Evolutionary conservation across 805 yeast genomes (phyloP).

Genomic region (Candida tibetensis): DNA sequence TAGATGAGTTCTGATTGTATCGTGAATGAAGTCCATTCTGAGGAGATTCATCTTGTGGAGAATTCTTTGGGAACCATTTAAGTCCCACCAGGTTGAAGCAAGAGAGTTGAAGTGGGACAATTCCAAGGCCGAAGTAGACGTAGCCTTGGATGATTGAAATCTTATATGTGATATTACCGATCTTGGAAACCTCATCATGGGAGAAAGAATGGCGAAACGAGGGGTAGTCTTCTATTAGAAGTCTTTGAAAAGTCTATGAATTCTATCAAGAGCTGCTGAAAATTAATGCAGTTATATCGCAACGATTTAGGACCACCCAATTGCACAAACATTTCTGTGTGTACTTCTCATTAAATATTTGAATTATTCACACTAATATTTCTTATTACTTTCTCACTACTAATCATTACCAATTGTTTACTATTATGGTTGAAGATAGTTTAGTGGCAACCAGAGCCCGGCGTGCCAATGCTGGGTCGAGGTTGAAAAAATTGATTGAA

Average conservation of each 20-base stretch:
- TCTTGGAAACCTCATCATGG: not conserved
- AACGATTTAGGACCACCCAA: no score
- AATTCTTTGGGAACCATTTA: conserved; percentile 87
- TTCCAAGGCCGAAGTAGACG: conserved; percentile 58
- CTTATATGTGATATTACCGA: not conserved
- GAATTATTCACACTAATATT: no score
- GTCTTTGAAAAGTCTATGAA: no score
- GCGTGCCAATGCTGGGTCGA: conserved; percentile 88
- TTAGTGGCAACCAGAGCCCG: conserved; percentile 72
- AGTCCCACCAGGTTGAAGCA: conserved; percentile 99
- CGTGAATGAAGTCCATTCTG: conserved; percentile 81
- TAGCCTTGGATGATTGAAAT: conserved; percentile 11
- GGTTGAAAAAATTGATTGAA: conserved; percentile 68
- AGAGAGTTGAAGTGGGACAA: conserved; percentile 77
- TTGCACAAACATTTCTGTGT: no score
- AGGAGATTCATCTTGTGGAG: conserved; percentile 91
- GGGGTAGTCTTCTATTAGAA: no score
- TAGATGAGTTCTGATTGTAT: conserved; percentile 48
- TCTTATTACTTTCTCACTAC: no score
- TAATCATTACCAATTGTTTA: no score
- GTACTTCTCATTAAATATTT: no score
- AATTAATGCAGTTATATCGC: no score
- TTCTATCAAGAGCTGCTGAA: no score
- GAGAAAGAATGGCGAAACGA: no score
- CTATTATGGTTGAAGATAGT: conserved; percentile 42